These are phyloP conservation scores for Botrytis hyacinthi DNA, from an alignment of 2,329 filamentous ascomycete species.

Conservation along the genomic window DNA sequence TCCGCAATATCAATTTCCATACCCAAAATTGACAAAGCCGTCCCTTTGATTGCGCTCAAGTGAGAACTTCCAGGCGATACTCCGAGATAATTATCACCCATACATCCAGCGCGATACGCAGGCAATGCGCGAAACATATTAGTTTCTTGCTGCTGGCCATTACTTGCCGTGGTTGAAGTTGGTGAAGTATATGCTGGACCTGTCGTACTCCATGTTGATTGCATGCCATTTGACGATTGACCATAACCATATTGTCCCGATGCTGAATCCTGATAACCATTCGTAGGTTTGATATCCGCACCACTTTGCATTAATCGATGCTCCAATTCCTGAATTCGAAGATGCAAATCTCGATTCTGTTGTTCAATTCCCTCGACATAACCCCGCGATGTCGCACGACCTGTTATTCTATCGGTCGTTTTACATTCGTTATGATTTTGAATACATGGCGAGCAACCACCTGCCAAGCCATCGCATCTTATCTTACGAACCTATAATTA, in stretches of 20 bases:
- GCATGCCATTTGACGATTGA: constrained; percentile 12
- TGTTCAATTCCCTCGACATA: constrained; percentile 75
- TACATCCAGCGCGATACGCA: constrained; percentile 38
- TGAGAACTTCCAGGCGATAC: constrained; percentile 58
- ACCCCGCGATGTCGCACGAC: constrained; percentile 73
- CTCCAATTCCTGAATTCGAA: constrained; percentile 67
- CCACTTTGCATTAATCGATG: constrained; percentile 60
- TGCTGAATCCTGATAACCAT: constrained; percentile 24
- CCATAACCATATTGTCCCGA: constrained; percentile 17
- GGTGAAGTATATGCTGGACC: constrained; percentile 22
- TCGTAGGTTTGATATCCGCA: constrained; percentile 51
- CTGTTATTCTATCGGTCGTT: constrained; percentile 84
- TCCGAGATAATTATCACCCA: constrained; percentile 64
- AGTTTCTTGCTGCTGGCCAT: constrained; percentile 28
- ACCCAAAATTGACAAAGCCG: constrained; percentile 73
- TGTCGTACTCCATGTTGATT: constrained; percentile 27
- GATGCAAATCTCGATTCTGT: constrained; percentile 65
- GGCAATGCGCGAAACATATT: constrained; percentile 32
- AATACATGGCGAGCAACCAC: constrained; percentile 79
- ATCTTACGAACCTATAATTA: constrained; percentile 71
- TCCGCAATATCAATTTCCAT: constrained; percentile 76
- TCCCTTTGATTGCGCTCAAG: constrained; percentile 72
- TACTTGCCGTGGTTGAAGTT: neutral
- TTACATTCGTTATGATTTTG: constrained; percentile 73
- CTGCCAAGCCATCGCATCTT: constrained; percentile 75